Evolutionary conservation across 257 asterid species (phyloP).

Genomic region (Orobanche coerulescens): DNA sequence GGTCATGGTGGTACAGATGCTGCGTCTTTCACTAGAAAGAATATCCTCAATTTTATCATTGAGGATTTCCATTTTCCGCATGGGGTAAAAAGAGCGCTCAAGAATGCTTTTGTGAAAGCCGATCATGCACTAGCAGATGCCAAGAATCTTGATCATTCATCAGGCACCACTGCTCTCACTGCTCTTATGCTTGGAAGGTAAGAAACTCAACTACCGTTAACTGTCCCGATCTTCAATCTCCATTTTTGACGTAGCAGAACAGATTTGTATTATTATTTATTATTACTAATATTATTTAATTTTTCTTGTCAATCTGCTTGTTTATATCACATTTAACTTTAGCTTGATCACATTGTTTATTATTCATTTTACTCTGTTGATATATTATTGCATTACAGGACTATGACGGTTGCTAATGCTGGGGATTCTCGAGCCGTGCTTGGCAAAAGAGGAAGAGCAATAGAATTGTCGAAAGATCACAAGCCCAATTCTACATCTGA

Average conservation of each 20-base stretch:
- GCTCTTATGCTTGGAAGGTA: constrained; percentile 75
- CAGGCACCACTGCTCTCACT: constrained; percentile 70
- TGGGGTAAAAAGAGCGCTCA: constrained; percentile 52
- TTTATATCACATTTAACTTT: not conserved
- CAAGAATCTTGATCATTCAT: constrained; percentile 52
- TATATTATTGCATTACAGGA: constrained; percentile 29
- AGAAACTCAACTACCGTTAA: constrained; percentile 9
- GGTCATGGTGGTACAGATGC: constrained; percentile 89
- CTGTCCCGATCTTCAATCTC: not conserved
- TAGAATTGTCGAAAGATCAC: constrained; percentile 76
- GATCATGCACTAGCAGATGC: constrained; percentile 72
- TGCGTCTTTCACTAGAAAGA: constrained; percentile 62
- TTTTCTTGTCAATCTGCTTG: too few relatives aligned
- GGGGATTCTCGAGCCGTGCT: constrained; percentile 90
- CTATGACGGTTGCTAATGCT: constrained; percentile 65
- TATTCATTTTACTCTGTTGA: not conserved
- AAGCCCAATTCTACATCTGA: constrained; percentile 73
- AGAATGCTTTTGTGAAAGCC: constrained; percentile 65
- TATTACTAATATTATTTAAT: not conserved
- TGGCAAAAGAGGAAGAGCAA: constrained; percentile 75
- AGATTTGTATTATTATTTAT: too few relatives aligned
- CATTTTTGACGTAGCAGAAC: not conserved
- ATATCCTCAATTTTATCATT: constrained; percentile 49
- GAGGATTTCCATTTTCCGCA: constrained; percentile 71
- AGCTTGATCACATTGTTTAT: not conserved